Evolutionary conservation across 306 rosid genomes (phyloP), one percentile per base, ranked within the genome.

Genomic region (Sindora glabra): DNA sequence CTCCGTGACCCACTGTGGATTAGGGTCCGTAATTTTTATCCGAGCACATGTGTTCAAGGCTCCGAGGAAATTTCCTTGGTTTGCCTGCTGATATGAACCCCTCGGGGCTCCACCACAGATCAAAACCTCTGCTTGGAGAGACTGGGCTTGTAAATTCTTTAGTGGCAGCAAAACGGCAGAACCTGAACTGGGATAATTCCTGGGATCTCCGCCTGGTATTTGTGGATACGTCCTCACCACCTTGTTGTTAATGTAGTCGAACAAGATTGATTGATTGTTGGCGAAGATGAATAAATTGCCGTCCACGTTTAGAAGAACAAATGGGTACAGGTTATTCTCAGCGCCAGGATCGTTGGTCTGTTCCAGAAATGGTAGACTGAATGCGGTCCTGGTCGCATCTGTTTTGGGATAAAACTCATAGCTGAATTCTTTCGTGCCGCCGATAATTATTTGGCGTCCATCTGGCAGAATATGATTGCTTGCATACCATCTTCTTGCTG

Each of bases 261-360:
- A 48, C 26, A 83, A 38, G 12, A 89, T 72, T 9, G 94, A 82
- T 33, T 84, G 72, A 52, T 89, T 78, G n/a, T 89, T 89, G 0
- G 96, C 83, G 29, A 83, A 89, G 33, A 89, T 68, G 37, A 89
- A 89, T 7, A 89, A 70, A 23, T 78, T 74, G 3, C 86, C 96
- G 10, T 89, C 94, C 0, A 68, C 64, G 40, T 78, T 80, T 14
- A 85, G 70, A 32, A 89, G 85, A 22, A 85, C 88, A 52, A 80
- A 89, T 0, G 96, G 96, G 78, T 89, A 89, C 2, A 89, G 75
- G 34, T 89, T 89, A 58, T 89, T 89, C 70, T 83, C 90, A 0
- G 32, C 44, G 3, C 10, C 13, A 0, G 16, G 18, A 3, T 78
- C 90, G 16, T 76, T 74, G 3, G 96, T 89, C 15, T 89, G 73